These are phyloP conservation scores for Dryadomyces quercivorus DNA, from an alignment of 2,329 filamentous ascomycete species.

Conservation along the genomic window DNA sequence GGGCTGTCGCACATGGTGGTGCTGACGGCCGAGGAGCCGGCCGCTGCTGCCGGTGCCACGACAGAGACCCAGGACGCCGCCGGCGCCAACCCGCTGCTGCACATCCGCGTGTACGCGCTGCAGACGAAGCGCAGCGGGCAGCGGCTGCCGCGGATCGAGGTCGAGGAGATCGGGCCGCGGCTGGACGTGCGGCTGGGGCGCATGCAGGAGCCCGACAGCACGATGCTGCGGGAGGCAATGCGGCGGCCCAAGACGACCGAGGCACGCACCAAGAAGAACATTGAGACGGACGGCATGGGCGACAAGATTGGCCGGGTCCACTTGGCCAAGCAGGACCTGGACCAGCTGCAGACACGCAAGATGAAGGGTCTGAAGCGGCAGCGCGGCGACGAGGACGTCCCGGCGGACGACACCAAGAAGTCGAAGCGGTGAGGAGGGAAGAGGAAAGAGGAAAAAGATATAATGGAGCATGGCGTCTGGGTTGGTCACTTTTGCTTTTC, in stretches of 20 bases:
- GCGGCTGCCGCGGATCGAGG: conserved; percentile 63
- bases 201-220: conserved; percentile 63
- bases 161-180: conserved; percentile 45
- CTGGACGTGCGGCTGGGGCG: conserved; percentile 86
- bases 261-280: conserved; percentile 90
- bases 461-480: conserved; percentile 1
- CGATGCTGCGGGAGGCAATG: conserved; percentile 79
- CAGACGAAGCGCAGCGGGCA: conserved; percentile 77
- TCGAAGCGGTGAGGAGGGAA: conserved; percentile 19
- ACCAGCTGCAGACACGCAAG: conserved; percentile 84
- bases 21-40: conserved; percentile 59
- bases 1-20: conserved; percentile 85
- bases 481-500: background rate
- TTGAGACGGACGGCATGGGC: conserved; percentile 79
- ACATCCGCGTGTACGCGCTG: conserved; percentile 74
- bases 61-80: conserved; percentile 25
- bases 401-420: conserved; percentile 22
- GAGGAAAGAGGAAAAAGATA: background rate
- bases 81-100: conserved; percentile 39
- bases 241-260: conserved; percentile 66
- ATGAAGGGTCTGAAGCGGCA: conserved; percentile 96
- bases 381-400: conserved; percentile 34
- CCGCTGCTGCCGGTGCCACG: no score
- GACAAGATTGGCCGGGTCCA: conserved; percentile 95
- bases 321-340: conserved; percentile 78